These are phyloP conservation scores for Pseudonitzschia multistriata DNA, from an alignment of 108 stramenopile species.

Conservation along the genomic window DNA sequence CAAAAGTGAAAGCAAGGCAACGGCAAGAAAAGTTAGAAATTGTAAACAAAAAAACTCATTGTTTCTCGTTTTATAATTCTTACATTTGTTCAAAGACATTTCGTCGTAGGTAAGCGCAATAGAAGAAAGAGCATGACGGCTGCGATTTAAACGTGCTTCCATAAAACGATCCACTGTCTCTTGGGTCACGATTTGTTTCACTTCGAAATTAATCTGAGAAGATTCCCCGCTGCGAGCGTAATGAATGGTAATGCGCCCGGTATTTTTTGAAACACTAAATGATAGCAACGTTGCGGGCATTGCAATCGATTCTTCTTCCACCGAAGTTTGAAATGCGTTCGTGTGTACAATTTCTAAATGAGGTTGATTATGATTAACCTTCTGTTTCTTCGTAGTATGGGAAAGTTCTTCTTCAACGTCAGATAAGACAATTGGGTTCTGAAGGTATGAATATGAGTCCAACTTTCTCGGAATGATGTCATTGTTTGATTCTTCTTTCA, in stretches of 20 bases:
- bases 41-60: neutral
- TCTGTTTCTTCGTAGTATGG: conserved; percentile 5
- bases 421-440: conserved; percentile 16
- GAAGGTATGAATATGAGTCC: neutral
- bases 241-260: conserved; percentile 59
- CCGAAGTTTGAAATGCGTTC: neutral
- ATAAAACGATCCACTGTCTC: conserved; percentile 38
- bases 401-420: conserved; percentile 10
- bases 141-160: conserved; percentile 29
- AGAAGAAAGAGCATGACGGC: conserved; percentile 7
- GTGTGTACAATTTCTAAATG: neutral
- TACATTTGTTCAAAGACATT: conserved; percentile 27
- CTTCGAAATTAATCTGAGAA: conserved; percentile 53
- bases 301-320: neutral
- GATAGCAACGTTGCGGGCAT: conserved; percentile 13
- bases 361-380: neutral
- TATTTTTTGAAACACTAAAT: conserved; percentile 64
- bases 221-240: conserved; percentile 27
- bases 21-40: neutral
- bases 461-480: neutral
- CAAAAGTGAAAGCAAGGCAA: neutral
- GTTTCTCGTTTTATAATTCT: neutral
- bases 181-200: conserved; percentile 46
- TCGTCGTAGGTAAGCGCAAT: conserved; percentile 34
- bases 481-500: neutral